Evolutionary conservation across 2,329 filamentous ascomycete genomes (phyloP).

Genomic region (Esteya vermicola): DNA sequence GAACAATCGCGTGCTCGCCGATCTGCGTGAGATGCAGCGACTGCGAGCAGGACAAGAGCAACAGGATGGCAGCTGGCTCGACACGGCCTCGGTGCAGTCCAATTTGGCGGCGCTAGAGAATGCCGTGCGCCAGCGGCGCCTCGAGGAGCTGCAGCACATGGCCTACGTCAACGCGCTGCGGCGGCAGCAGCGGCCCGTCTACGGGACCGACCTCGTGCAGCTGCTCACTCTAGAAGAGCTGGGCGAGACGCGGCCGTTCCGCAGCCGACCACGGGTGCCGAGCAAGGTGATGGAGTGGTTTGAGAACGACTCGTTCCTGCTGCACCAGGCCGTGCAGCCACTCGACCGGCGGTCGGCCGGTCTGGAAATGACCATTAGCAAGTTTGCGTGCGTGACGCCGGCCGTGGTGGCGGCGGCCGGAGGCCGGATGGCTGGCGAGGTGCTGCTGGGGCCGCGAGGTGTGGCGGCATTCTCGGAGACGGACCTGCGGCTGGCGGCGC

Average conservation of each 20-base stretch:
- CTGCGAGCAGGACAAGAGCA: constrained; percentile 40
- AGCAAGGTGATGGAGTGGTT: constrained; percentile 60
- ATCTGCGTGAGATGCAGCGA: constrained; percentile 59
- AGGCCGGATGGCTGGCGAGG: constrained; percentile 57
- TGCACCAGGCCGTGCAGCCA: constrained; percentile 58
- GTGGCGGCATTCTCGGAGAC: constrained; percentile 41
- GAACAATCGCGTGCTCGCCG: constrained; percentile 53
- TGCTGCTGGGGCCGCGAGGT: constrained; percentile 49
- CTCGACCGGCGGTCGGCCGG: constrained; percentile 57
- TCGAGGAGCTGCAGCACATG: constrained; percentile 67
- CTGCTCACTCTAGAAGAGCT: constrained; percentile 54
- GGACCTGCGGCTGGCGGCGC: constrained; percentile 43
- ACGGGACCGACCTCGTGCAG: constrained; percentile 66
- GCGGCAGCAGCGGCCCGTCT: constrained; percentile 67
- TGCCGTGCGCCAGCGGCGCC: constrained; percentile 50
- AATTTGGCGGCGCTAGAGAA: constrained; percentile 63
- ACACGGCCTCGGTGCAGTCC: constrained; percentile 54
- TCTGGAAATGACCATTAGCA: constrained; percentile 63
- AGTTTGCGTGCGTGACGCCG: constrained; percentile 87
- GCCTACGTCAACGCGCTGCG: constrained; percentile 71
- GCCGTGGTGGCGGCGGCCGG: constrained; percentile 73
- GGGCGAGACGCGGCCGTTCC: constrained; percentile 42
- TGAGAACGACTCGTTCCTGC: constrained; percentile 49
- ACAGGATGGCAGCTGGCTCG: constrained; percentile 37
- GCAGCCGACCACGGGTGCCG: constrained; percentile 45